phyloP scores from a whole-genome alignment of 2,329 filamentous ascomycete species.

The Penicillium sp. region DNA sequence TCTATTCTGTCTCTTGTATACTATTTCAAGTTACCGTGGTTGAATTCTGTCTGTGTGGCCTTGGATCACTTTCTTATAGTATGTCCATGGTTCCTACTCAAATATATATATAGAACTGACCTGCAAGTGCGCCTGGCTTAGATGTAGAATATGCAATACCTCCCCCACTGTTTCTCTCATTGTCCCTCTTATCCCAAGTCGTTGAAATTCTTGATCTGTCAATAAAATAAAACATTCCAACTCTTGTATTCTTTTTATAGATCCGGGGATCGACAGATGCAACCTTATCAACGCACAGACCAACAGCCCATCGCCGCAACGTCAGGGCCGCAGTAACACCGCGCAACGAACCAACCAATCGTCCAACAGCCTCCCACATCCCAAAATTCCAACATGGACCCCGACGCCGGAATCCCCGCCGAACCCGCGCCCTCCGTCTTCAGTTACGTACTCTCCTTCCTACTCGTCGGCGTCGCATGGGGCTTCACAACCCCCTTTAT shows the following conservation, averaged over 20 bases:
- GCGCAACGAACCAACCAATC: slow-evolving; percentile 2
- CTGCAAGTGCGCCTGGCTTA: no score
- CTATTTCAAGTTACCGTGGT: background rate
- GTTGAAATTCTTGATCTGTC: background rate
- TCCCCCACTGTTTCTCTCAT: no score
- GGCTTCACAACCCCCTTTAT: slow-evolving; percentile 92
- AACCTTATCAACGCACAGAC: slow-evolving; percentile 10
- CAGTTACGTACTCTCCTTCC: slow-evolving; percentile 84
- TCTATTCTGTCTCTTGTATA: background rate
- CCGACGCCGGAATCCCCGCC: slow-evolving; percentile 26
- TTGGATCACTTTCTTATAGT: no score
- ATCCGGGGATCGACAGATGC: background rate
- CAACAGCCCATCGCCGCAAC: background rate
- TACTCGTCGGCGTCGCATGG: slow-evolving; percentile 89
- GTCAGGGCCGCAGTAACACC: background rate
- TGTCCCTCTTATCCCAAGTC: no score
- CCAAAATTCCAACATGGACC: slow-evolving; percentile 27
- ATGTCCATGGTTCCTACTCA: no score
- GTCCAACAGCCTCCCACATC: background rate
- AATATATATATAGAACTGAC: background rate
- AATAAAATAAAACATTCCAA: background rate
- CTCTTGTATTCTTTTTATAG: background rate
- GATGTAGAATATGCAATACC: background rate
- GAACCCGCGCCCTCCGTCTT: slow-evolving; percentile 47
- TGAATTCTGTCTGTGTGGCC: no score